Evolutionary conservation across 1,139 yeast species (phyloP).

Genomic region (Scheffersomyces lignicola): DNA sequence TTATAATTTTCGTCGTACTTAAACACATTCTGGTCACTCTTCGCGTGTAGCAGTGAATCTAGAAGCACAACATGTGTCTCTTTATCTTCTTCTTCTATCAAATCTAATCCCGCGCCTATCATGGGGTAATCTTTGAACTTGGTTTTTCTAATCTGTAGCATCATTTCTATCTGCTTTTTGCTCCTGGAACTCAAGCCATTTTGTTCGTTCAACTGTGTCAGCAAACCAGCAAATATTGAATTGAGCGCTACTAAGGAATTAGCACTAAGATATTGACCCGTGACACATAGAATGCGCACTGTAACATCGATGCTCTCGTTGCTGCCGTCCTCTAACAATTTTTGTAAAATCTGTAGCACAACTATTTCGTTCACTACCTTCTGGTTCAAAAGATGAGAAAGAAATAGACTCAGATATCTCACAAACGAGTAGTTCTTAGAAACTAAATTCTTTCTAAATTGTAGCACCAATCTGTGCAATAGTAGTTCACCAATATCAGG

Average conservation of each 20-base stretch:
- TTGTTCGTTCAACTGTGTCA: conserved; percentile 61
- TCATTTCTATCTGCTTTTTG: conserved; percentile 49
- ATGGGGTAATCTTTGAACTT: conserved; percentile 45
- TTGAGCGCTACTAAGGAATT: conserved; percentile 30
- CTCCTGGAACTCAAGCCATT: conserved; percentile 37
- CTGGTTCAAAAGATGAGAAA: conserved; percentile 67
- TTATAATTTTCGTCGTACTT: conserved; percentile 53
- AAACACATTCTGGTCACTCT: conserved; percentile 53
- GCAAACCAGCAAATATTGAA: conserved; percentile 60
- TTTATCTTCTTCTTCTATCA: conserved; percentile 67
- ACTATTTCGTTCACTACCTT: conserved; percentile 65
- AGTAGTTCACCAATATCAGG: conserved; percentile 70
- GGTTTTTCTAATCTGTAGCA: conserved; percentile 53
- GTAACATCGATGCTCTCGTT: conserved; percentile 38
- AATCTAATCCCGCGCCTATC: conserved; percentile 48
- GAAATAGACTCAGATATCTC: conserved; percentile 43
- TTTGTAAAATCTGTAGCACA: conserved; percentile 60
- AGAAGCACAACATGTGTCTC: conserved; percentile 60
- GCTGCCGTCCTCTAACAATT: conserved; percentile 55
- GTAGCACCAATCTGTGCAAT: conserved; percentile 53
- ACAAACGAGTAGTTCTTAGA: conserved; percentile 41
- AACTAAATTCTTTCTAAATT: conserved; percentile 55
- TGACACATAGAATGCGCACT: conserved; percentile 22
- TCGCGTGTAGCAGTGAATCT: conserved; percentile 43
- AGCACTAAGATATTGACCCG: conserved; percentile 23